Conservation (phyloP, 768 basidiomycete genomes). For the Pleurotus tuoliensis region DNA sequence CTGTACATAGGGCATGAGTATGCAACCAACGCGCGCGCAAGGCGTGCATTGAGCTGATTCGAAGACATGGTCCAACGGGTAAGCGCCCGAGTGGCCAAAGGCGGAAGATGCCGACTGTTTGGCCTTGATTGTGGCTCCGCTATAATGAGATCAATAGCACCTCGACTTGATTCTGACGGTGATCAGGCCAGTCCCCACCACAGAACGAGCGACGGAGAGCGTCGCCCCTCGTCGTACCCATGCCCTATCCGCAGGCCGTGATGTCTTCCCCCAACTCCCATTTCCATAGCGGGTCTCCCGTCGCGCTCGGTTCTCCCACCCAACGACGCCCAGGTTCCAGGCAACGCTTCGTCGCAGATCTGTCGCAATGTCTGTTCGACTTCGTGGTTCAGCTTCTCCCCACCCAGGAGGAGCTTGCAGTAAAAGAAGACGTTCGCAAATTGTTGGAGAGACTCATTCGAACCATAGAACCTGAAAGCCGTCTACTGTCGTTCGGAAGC, state of each 20-base stretch:
- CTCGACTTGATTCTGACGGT: slow-evolving; percentile 1
- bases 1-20: too few relatives aligned
- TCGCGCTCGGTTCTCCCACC: slow-evolving; percentile 22
- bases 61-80: too few relatives aligned
- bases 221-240: slow-evolving; percentile 12
- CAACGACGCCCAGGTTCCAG: slow-evolving; percentile 41
- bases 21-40: too few relatives aligned
- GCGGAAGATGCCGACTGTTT: slow-evolving; percentile 3
- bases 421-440: slow-evolving; percentile 95
- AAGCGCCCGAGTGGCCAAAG: not conserved
- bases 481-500: slow-evolving; percentile 91
- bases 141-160: slow-evolving; percentile 6
- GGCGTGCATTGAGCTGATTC: too few relatives aligned
- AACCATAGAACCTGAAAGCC: slow-evolving; percentile 89
- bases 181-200: slow-evolving; percentile 5
- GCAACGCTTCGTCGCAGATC: slow-evolving; percentile 71
- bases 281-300: slow-evolving; percentile 25
- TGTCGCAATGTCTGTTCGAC: slow-evolving; percentile 89
- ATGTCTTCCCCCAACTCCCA: slow-evolving; percentile 13
- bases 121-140: not conserved
- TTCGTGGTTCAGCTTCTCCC: slow-evolving; percentile 92
- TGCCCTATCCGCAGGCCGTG: slow-evolving; percentile 40
- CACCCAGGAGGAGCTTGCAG: slow-evolving; percentile 82
- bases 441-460: slow-evolving; percentile 93
- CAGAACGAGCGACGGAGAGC: not conserved